phyloP scores from a whole-genome alignment of 768 basidiomycete genomes.

The Amanita rubescens region DNA sequence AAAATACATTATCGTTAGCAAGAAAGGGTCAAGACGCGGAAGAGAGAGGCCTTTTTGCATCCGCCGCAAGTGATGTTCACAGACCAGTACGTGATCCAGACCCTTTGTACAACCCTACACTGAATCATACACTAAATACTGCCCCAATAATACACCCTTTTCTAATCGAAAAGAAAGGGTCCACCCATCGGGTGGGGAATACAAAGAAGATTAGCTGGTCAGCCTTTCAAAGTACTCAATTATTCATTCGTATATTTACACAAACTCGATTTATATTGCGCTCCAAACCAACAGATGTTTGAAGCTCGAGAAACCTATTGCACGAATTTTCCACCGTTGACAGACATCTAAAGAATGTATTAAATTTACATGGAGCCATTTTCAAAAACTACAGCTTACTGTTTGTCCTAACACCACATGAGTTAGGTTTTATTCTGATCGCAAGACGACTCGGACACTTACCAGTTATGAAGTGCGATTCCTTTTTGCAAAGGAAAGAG shows the following conservation, averaged over 20 bases:
- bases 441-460: not conserved
- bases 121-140: too few relatives aligned
- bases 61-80: conserved; percentile 6
- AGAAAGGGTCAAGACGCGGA: conserved; percentile 9
- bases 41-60: conserved; percentile 5
- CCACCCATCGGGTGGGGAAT: too few relatives aligned
- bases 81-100: conserved; percentile 7
- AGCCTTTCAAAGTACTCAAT: not conserved
- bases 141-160: too few relatives aligned
- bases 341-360: not conserved
- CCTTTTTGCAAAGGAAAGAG: conserved; percentile 25
- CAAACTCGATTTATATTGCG: too few relatives aligned
- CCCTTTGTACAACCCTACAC: too few relatives aligned
- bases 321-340: conserved; percentile 3
- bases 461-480: conserved; percentile 25
- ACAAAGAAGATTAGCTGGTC: too few relatives aligned
- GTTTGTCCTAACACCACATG: conserved; percentile 1
- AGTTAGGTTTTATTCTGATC: not conserved
- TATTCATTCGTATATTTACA: too few relatives aligned
- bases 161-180: not conserved
- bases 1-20: conserved; percentile 1
- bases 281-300: too few relatives aligned
- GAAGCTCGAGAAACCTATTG: too few relatives aligned
- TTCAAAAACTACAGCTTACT: not conserved
- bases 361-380: not conserved